Evolutionary conservation across 73 alveolate genomes (phyloP), one percentile per base, ranked within the genome.

Genomic region (Durusdinium trenchii): DNA sequence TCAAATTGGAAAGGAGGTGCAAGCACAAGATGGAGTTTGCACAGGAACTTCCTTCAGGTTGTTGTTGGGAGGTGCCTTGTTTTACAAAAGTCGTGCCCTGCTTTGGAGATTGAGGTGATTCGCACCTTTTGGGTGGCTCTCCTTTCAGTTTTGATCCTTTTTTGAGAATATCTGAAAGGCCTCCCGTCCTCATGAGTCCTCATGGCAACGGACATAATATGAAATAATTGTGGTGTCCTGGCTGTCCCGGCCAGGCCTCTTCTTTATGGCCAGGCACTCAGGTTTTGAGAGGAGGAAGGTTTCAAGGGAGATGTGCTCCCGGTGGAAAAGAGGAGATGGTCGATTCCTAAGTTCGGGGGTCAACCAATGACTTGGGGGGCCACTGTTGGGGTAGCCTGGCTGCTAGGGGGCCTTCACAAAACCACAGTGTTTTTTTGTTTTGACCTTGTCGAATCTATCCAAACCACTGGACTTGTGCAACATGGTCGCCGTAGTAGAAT

Each of bases 241-340:
- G 38, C 36, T 10, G 23, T 28, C 16, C 60, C 10, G 32, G 46
- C 42, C 73, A 89, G 96, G 96, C 67, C 98, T 91, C 78, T 91
- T 91, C 61, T 91, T 91, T 78, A 91, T 91, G 98, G 98, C 47
- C 45, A n/a, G 87, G 86, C 50, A 18, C 96, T 51, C 71, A 87
- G 75, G 0, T 69, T n/a, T 57, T 57, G 12, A 16, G 35, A 26
- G 71, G 35, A 16, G n/a, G n/a, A n/a, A n/a, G n/a, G n/a, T n/a
- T n/a, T n/a, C n/a, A n/a, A n/a, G n/a, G n/a, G n/a, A n/a, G n/a
- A n/a, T n/a, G n/a, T n/a, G n/a, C n/a, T n/a, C n/a, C n/a, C n/a
- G n/a, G n/a, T n/a, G n/a, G n/a, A n/a, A n/a, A n/a, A n/a, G n/a
- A 57, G 69, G 69, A 57, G 69, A 57, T 57, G 69, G 69, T n/a